Evolutionary conservation across 2,329 filamentous ascomycete species (phyloP).

Genomic region (Diaporthe citriasiana): DNA sequence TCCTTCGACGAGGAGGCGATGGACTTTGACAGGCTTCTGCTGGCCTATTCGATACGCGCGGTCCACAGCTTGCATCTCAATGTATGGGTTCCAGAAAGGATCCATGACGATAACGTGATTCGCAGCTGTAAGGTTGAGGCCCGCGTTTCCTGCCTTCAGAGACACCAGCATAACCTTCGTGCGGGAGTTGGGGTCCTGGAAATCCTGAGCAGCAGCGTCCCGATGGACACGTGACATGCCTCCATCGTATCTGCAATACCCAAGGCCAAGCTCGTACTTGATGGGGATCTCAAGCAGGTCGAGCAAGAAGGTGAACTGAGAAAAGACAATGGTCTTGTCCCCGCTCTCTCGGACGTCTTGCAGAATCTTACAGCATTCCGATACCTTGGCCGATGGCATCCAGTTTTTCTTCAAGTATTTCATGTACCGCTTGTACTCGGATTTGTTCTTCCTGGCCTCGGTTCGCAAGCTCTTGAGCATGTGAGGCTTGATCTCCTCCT

Average conservation of each 20-base stretch:
- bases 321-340: conserved; percentile 87
- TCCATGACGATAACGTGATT: conserved; percentile 89
- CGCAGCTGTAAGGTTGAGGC: conserved; percentile 86
- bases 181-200: conserved; percentile 67
- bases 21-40: conserved; percentile 78
- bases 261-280: conserved; percentile 62
- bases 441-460: conserved; percentile 73
- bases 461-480: conserved; percentile 68
- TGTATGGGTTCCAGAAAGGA: conserved; percentile 94
- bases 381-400: conserved; percentile 82
- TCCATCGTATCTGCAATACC: conserved; percentile 81
- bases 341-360: conserved; percentile 60
- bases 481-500: conserved; percentile 54
- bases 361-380: conserved; percentile 77
- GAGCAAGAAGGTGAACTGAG: conserved; percentile 83
- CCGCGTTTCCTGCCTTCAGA: conserved; percentile 85
- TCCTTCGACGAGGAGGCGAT: conserved; percentile 80
- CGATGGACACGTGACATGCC: conserved; percentile 77
- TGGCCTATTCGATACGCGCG: conserved; percentile 92
- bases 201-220: conserved; percentile 76
- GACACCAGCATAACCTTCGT: conserved; percentile 82
- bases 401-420: conserved; percentile 77
- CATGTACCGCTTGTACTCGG: conserved; percentile 78
- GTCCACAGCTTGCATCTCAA: conserved; percentile 93
- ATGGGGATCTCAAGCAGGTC: conserved; percentile 84